phyloP scores from a whole-genome alignment of 2,329 filamentous ascomycete species.

The Dissoconium aciculare region DNA sequence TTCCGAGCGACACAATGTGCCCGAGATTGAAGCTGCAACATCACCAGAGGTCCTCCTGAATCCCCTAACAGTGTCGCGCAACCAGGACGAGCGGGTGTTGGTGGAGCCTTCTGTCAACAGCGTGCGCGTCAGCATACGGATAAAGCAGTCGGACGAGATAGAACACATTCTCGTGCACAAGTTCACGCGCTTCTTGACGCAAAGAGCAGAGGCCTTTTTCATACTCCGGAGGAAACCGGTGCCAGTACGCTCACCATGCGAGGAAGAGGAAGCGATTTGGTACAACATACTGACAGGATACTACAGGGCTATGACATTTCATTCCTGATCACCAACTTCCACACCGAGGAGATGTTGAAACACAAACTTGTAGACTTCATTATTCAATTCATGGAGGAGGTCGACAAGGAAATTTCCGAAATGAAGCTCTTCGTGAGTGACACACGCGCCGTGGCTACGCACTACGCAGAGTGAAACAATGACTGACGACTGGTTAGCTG shows the following conservation, averaged over 20 bases:
- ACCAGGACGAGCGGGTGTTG: constrained; percentile 91
- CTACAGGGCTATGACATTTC: constrained; percentile 98
- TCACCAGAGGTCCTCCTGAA: constrained; percentile 91
- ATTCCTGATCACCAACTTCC: constrained; percentile 96
- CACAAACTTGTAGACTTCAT: constrained; percentile 99
- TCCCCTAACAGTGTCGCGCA: constrained; percentile 76
- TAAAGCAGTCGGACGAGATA: constrained; percentile 98
- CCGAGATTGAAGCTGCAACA: constrained; percentile 83
- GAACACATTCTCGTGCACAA: constrained; percentile 97
- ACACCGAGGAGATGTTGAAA: constrained; percentile 97
- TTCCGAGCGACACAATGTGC: constrained; percentile 93
- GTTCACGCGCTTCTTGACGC: constrained; percentile 91
- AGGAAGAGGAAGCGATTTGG: too few relatives aligned
- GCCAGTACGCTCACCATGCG: constrained; percentile 44
- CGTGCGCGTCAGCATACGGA: constrained; percentile 92
- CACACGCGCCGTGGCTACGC: background rate
- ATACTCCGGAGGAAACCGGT: constrained; percentile 90
- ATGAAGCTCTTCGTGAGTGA: constrained; percentile 95
- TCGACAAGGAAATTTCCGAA: constrained; percentile 99
- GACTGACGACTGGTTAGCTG: constrained; percentile 43
- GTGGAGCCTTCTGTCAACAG: constrained; percentile 97
- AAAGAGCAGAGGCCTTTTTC: constrained; percentile 93
- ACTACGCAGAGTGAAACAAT: background rate
- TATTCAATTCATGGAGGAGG: constrained; percentile 99
- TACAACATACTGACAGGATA: constrained; percentile 12